Base-by-base conservation (phyloP, 2,329 filamentous ascomycete species). In the Sphaceloma murrayae region DNA sequence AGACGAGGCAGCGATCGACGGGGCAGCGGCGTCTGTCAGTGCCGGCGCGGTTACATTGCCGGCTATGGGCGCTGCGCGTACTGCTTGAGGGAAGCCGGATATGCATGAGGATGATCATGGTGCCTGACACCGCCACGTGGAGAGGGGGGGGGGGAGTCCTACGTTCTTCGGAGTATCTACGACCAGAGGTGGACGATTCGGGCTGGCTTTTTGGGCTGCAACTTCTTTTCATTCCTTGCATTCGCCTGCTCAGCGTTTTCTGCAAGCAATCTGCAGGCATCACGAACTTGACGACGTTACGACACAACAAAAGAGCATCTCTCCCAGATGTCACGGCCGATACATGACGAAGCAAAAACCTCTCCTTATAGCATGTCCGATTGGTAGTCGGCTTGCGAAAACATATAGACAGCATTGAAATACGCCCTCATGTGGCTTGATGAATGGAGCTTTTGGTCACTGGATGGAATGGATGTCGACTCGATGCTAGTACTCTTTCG, bases 41-140 rank as follows among this genome's bases (percentile, higher is more conserved):
- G 42, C 16, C 18, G 42, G 42, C 31, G 42, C 7, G 30, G 31
- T 5, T 21, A 34, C 7, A 18, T 36, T 3, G 24, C 31, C 8
- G 42, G 42, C 10, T 45, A 45, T 29, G 42, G 42, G 16, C 31
- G 30, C 6, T 45, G 42, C 31, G n/a, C 36, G 14, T 45, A 34
- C 16, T 45, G 42, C 32, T 16, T 45, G 31, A 21, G 42, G 11
- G 42, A 45, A 18, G 31, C 31, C 5, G 42, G 42, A 11, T 45
- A 45, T 29, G 31, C 32, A 17, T 36, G 17, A 22, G 24, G 24
- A 27, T 11, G 24, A 27, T 27, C 24, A 7, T 27, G 24, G 11
- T 27, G 24, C 3, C 33, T 4, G 24, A 9, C 33, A 5, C 19
- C 33, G 33, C 17, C 33, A 7, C 17, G 24, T 27, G 24, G 24